Evolutionary conservation across 768 basidiomycete species (phyloP).

Genomic region (Rhizopogon sp.): DNA sequence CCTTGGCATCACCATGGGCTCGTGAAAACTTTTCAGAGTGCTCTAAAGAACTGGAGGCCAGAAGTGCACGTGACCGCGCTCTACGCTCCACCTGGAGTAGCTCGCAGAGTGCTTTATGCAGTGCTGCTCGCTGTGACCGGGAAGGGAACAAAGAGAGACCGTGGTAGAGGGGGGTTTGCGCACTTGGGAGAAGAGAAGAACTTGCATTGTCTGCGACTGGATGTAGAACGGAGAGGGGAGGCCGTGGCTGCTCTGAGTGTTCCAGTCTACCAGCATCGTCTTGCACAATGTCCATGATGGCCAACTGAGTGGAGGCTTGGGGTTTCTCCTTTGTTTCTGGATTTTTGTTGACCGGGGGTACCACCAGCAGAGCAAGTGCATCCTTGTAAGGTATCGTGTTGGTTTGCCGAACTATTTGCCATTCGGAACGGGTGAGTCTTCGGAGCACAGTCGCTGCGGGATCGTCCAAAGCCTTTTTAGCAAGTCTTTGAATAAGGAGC

Average conservation of each 20-base stretch:
- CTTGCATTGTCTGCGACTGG: constrained; percentile 5
- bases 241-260: constrained; percentile 8
- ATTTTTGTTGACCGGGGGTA: constrained; percentile 60
- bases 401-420: constrained; percentile 40
- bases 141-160: constrained; percentile 60
- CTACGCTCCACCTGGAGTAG: constrained; percentile 45
- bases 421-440: constrained; percentile 61
- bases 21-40: not conserved
- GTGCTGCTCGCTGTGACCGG: constrained; percentile 51
- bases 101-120: constrained; percentile 44
- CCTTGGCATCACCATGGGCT: constrained; percentile 32
- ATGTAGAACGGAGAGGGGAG: constrained; percentile 22
- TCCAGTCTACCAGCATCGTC: not conserved
- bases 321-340: constrained; percentile 41
- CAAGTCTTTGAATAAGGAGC: constrained; percentile 45
- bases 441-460: constrained; percentile 43
- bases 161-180: constrained; percentile 63
- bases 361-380: constrained; percentile 63
- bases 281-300: not conserved
- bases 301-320: constrained; percentile 24
- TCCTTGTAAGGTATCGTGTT: constrained; percentile 43
- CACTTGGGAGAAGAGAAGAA: constrained; percentile 24
- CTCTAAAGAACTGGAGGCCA: not conserved
- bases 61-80: constrained; percentile 13
- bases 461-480: constrained; percentile 15